Conservation (phyloP, 169 alveolate species). For the Plasmodium malariae region DNA sequence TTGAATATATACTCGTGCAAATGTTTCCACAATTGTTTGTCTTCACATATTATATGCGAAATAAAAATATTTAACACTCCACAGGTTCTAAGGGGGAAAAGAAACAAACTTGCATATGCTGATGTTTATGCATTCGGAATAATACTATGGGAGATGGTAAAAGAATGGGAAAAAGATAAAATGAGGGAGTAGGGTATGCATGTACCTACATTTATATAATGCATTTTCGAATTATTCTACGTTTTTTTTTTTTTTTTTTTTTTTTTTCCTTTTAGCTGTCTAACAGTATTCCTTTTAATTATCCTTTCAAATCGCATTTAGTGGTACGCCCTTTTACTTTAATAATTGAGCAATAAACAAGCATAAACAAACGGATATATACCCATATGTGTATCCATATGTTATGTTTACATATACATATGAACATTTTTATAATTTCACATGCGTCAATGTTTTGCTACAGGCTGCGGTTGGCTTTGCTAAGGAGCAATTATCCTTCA, state of each 20-base stretch:
- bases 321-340: too few species aligned
- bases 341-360: too few species aligned
- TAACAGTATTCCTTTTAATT: conserved; percentile 52
- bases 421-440: neutral
- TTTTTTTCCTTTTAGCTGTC: conserved; percentile 34
- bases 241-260: conserved; percentile 4
- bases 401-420: too few species aligned
- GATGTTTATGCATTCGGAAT: conserved; percentile 70
- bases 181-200: neutral
- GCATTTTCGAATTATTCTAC: neutral
- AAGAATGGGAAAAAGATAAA: neutral
- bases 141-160: conserved; percentile 71
- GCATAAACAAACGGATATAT: neutral
- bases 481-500: conserved; percentile 45
- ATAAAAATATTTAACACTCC: conserved; percentile 1
- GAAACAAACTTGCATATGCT: conserved; percentile 8
- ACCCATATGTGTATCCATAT: neutral
- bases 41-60: neutral
- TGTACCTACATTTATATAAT: neutral
- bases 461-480: conserved; percentile 75
- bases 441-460: neutral
- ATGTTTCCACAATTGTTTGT: too few species aligned
- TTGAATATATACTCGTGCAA: too few species aligned
- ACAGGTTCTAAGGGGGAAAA: conserved; percentile 42
- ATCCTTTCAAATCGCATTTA: conserved; percentile 53